These are phyloP conservation scores for Apophysomyces trapeziformis DNA, from an alignment of 371 early-diverging fungal genomes.

Conservation along the genomic window DNA sequence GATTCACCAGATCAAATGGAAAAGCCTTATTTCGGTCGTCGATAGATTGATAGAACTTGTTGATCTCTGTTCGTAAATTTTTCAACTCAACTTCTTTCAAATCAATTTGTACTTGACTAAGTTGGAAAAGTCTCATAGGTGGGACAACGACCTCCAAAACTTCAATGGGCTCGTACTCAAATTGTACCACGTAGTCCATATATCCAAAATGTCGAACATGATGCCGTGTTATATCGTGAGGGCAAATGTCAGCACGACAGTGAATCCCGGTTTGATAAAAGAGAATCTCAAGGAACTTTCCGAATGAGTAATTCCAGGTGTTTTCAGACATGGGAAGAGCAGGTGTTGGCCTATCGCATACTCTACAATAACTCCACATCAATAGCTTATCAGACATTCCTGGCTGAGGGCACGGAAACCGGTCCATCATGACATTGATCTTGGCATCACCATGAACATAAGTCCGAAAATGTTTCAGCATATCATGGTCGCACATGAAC, in stretches of 20 bases:
- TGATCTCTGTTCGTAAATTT: constrained; percentile 61
- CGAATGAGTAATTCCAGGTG: constrained; percentile 94
- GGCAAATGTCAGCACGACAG: constrained; percentile 80
- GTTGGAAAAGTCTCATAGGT: constrained; percentile 72
- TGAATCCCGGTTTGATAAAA: constrained; percentile 78
- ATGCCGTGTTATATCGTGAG: constrained; percentile 82
- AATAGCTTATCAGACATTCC: constrained; percentile 79
- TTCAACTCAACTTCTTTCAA: constrained; percentile 71
- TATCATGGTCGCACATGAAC: constrained; percentile 75
- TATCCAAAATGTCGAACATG: constrained; percentile 86
- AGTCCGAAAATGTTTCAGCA: constrained; percentile 80
- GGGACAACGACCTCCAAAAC: constrained; percentile 88
- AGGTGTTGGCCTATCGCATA: constrained; percentile 76
- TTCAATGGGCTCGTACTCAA: constrained; percentile 79
- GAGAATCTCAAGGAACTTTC: constrained; percentile 92
- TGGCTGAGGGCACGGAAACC: constrained; percentile 65
- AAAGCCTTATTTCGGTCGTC: constrained; percentile 67
- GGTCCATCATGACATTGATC: constrained; percentile 80
- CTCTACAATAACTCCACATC: constrained; percentile 92
- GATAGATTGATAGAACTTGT: constrained; percentile 77
- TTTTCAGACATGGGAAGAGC: constrained; percentile 85
- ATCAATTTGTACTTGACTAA: constrained; percentile 60
- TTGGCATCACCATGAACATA: constrained; percentile 88
- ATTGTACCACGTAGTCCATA: constrained; percentile 75
- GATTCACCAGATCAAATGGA: constrained; percentile 69